Evolutionary conservation across 23 red algal genomes (phyloP).

Genomic region (Rhodosorus marinus): DNA sequence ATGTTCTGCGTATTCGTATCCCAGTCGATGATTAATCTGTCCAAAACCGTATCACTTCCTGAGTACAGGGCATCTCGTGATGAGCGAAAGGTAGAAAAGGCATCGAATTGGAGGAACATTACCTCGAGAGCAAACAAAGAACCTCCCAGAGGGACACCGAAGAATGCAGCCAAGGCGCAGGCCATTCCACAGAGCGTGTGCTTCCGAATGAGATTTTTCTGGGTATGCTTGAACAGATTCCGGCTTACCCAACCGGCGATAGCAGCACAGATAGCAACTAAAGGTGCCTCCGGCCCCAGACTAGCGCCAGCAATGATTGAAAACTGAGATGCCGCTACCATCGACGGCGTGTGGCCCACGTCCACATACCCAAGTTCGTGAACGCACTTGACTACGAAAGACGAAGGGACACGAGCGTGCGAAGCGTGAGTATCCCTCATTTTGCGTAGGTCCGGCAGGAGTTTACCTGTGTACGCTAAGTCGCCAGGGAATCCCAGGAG

Average conservation of each 20-base stretch:
- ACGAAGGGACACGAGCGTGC: too few species aligned
- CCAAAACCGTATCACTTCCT: too few species aligned
- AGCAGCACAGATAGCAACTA: conserved; percentile 68
- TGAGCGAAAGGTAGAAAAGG: too few species aligned
- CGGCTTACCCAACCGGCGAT: conserved; percentile 27
- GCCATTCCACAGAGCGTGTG: conserved; percentile 74
- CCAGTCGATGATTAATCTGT: conserved; percentile 46
- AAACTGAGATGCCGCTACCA: conserved; percentile 43
- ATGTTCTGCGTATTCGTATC: conserved; percentile 86
- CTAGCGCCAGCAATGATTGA: conserved; percentile 56
- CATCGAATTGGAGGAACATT: too few species aligned
- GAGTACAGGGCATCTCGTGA: too few species aligned
- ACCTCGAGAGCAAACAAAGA: conserved; percentile 81
- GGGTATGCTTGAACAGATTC: conserved; percentile 26
- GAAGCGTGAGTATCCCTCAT: too few species aligned
- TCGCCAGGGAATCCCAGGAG: conserved; percentile 61
- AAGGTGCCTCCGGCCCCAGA: conserved; percentile 74
- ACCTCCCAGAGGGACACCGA: conserved; percentile 69
- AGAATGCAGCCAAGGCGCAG: conserved; percentile 65
- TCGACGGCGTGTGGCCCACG: conserved; percentile 13
- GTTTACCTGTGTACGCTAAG: conserved; percentile 52
- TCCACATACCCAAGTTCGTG: conserved; percentile 51
- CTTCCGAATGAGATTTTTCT: conserved; percentile 39
- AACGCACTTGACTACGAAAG: conserved; percentile 48
- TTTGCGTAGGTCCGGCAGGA: too few species aligned